Conservation (phyloP, 148 eudicot genomes). For the Fallopia convolvulus region DNA sequence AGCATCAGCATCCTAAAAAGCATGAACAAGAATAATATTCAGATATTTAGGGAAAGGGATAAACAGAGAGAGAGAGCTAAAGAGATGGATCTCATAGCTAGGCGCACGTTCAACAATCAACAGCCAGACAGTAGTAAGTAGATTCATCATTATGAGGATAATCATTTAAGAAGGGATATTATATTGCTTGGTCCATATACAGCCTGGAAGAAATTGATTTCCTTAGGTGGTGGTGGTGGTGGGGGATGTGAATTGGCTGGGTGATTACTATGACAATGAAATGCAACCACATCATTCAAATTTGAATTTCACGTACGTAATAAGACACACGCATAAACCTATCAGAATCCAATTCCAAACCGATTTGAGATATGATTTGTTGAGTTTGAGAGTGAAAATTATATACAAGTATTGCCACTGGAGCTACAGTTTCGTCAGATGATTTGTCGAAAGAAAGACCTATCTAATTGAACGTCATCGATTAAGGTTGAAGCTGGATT, state of each 20-base stretch:
- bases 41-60: not conserved
- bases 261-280: not conserved
- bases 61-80: not conserved
- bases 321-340: not conserved
- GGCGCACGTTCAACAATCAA: not conserved
- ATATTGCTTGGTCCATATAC: not conserved
- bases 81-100: not conserved
- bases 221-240: not conserved
- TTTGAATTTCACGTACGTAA: not conserved
- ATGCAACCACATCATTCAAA: not conserved
- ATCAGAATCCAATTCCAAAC: not conserved
- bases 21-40: not conserved
- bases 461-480: not conserved
- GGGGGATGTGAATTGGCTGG: not conserved
- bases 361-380: not conserved
- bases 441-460: not conserved
- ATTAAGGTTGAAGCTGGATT: too few species aligned
- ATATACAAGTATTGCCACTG: not conserved
- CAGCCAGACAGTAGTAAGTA: not conserved
- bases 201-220: conserved; percentile 6
- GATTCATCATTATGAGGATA: not conserved
- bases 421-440: not conserved
- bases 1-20: not conserved
- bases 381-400: not conserved
- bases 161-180: not conserved